Base-by-base conservation (phyloP, 169 alveolate species). In the Eimeria tenella region DNA sequence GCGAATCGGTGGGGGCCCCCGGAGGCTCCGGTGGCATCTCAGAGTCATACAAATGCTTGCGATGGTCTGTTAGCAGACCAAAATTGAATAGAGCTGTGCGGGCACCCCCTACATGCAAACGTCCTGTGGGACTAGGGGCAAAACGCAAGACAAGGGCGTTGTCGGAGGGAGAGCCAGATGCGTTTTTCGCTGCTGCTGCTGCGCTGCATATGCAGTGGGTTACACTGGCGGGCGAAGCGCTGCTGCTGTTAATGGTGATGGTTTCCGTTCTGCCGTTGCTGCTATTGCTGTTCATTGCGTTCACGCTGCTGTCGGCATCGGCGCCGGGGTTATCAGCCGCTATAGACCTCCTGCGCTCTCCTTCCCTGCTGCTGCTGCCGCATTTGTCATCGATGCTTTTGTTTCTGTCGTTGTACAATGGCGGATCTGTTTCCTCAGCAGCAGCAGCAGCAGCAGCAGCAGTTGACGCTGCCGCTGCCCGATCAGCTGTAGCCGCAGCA, bases 81-180 rank as follows among this genome's bases (percentile, higher is more conserved):
- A 94, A 97, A 93, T 97, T 97, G 95, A 96, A 97, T 68, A 98
- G 94, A 88, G 96, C 96, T n/a, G 97, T 96, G 74, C 98, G 94
- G 62, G 97, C 93, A 49, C 97, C 96, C 58, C 98, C 98, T 11
- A 96, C 96, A 93, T 97, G 98, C 60, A 97, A 89, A 55, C 73
- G 93, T 11, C 98, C 98, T 4, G 98, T 96, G 31, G 98, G 98
- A 25, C 97, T 93, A 77, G 97, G 97, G 58, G 97, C 97, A 87
- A 95, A 95, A 63, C 97, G 83, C 53, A 94, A 10, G 42, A 87
- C 93, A 73, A 73, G 83, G 83, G 83, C 19, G 68, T 10, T 58
- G 68, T 58, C 68, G 68, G 11, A 58, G 68, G 11, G 52, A 49
- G 25, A 6, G 7, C 58, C 58, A 73, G 83, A 1, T 21, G 83